Percentiles rank a stretch among this genome's conserved stretches.
Evolutionary conservation across 2,329 filamentous ascomycete genomes (phyloP).

Genomic region (Paecilomyces niveus): DNA sequence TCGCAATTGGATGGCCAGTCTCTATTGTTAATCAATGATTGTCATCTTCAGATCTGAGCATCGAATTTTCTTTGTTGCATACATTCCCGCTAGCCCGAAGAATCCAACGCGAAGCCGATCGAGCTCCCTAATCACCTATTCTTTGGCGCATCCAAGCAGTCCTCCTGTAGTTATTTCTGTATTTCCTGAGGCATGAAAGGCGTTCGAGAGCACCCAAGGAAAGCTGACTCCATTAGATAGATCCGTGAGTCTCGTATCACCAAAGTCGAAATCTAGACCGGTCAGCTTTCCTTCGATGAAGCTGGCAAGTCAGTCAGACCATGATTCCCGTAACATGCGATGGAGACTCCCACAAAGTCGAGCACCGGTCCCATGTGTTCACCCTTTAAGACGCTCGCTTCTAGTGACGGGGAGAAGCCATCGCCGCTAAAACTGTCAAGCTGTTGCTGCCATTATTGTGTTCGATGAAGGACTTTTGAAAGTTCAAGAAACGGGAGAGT

Average conservation of each 20-base stretch:
- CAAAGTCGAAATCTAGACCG: conserved; percentile 5
- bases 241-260: too few species aligned
- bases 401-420: conserved; percentile 11
- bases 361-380: conserved; percentile 11
- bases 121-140: conserved; percentile 6
- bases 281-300: conserved; percentile 8
- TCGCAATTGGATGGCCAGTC: conserved; percentile 15
- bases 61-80: not conserved
- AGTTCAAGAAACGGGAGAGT: too few species aligned
- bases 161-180: not conserved
- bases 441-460: too few species aligned
- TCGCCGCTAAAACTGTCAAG: conserved; percentile 9
- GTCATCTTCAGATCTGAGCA: too few species aligned
- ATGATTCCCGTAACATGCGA: conserved; percentile 13
- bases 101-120: conserved; percentile 8
- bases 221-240: too few species aligned
- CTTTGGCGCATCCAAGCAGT: conserved; percentile 4
- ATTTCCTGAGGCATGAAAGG: conserved; percentile 4
- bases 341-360: conserved; percentile 7
- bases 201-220: not conserved
- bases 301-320: conserved; percentile 2
- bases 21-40: not conserved
- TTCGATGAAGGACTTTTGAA: too few species aligned
- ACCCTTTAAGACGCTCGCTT: conserved; percentile 10
- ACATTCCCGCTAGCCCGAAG: conserved; percentile 12